phyloP scores from a whole-genome alignment of 208 protist species.

The Strigomonas galati region DNA sequence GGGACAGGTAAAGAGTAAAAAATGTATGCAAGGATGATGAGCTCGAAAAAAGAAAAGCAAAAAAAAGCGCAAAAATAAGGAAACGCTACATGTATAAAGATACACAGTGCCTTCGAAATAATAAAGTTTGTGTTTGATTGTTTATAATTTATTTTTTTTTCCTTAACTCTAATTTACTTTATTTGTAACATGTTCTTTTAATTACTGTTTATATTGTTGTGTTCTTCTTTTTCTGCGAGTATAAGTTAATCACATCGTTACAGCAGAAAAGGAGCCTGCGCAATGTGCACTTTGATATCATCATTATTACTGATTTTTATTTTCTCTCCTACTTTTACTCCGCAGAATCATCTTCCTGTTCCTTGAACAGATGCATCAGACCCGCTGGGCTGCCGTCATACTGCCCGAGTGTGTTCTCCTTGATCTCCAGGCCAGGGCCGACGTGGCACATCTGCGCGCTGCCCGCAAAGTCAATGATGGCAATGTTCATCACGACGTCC shows the following conservation, averaged over 20 bases:
- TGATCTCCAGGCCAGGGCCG: constrained; percentile 13
- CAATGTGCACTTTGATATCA: not conserved
- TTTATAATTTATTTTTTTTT: not conserved
- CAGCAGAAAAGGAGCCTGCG: too few species aligned
- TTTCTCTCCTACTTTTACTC: not conserved
- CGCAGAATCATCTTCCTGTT: constrained; percentile 15
- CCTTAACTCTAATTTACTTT: too few species aligned
- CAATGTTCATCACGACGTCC: constrained; percentile 19
- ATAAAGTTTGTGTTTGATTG: not conserved
- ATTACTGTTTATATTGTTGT: too few species aligned
- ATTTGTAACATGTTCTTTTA: too few species aligned
- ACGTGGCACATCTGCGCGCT: constrained; percentile 46
- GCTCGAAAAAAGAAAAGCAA: not conserved
- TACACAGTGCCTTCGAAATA: not conserved
- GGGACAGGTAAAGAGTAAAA: not conserved
- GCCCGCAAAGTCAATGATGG: constrained; percentile 42
- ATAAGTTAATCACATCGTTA: too few species aligned
- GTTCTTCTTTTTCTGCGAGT: too few species aligned
- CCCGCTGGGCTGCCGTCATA: constrained; percentile 24
- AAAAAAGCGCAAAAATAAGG: not conserved
- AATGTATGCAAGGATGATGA: not conserved
- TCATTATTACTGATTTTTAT: not conserved
- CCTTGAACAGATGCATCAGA: constrained; percentile 40
- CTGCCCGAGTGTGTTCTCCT: constrained; percentile 21
- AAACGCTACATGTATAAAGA: not conserved